Conservation (phyloP, 2,329 filamentous ascomycete genomes). For the Pseudogymnoascus sp. region DNA sequence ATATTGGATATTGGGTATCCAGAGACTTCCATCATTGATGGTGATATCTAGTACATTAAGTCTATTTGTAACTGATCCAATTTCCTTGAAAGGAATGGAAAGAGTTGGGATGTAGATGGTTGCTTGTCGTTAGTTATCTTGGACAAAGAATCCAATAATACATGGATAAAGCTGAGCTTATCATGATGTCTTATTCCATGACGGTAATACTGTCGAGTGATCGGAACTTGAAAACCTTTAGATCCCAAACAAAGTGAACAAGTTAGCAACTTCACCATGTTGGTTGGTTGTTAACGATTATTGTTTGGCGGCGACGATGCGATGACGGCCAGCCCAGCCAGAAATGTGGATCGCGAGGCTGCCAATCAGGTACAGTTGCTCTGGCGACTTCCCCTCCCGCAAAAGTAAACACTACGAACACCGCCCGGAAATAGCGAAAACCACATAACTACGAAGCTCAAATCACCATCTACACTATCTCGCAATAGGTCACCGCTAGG, state of each 20-base stretch:
- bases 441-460: background rate
- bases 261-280: background rate
- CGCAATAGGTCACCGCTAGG: too few species aligned
- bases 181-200: background rate
- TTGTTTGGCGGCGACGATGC: background rate
- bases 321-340: background rate
- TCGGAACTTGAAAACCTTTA: background rate
- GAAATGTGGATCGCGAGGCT: slow-evolving; percentile 9
- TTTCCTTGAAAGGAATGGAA: background rate
- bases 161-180: background rate
- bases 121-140: background rate
- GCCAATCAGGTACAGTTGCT: slow-evolving; percentile 5
- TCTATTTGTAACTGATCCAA: background rate
- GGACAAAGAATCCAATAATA: background rate
- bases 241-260: background rate
- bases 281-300: background rate
- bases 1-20: background rate
- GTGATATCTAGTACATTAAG: background rate
- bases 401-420: slow-evolving; percentile 5
- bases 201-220: background rate
- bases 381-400: slow-evolving; percentile 7
- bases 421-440: background rate
- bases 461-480: background rate
- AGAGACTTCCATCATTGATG: background rate
- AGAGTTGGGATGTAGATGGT: background rate